Conservation (phyloP, 2,329 filamentous ascomycete species). For the Fusarium praegraminearum region DNA sequence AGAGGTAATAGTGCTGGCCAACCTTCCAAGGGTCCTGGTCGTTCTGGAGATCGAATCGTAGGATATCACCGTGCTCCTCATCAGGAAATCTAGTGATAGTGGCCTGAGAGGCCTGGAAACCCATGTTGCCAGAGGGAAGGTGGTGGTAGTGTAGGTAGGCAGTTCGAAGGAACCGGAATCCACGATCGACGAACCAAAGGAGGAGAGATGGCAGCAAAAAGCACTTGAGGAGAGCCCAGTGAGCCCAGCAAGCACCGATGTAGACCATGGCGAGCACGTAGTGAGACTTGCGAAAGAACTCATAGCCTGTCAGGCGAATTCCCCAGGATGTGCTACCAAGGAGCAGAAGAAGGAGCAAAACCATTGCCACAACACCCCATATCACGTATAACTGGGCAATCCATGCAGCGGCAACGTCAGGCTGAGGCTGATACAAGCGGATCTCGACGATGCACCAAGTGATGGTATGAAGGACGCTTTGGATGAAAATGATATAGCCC, state of each 20-base stretch:
- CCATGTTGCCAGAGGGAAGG: conserved; percentile 56
- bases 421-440: conserved; percentile 78
- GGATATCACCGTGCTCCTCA: conserved; percentile 68
- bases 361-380: conserved; percentile 78
- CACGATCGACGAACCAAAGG: conserved; percentile 74
- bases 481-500: conserved; percentile 77
- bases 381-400: conserved; percentile 76
- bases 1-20: conserved; percentile 79
- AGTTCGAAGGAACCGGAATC: conserved; percentile 68
- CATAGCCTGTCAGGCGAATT: conserved; percentile 77
- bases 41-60: conserved; percentile 75
- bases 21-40: conserved; percentile 71
- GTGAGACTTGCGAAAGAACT: conserved; percentile 80
- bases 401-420: conserved; percentile 66
- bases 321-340: conserved; percentile 67
- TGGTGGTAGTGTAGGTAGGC: conserved; percentile 71
- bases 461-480: conserved; percentile 76
- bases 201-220: conserved; percentile 75
- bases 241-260: conserved; percentile 79
- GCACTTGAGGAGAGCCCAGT: conserved; percentile 76
- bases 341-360: conserved; percentile 71
- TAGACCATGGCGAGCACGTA: conserved; percentile 80
- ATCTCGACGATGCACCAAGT: conserved; percentile 76
- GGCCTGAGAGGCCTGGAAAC: conserved; percentile 67
- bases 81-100: conserved; percentile 63